Evolutionary conservation across 1,139 yeast species (phyloP).

Genomic region (Saccharomyces hybrid): DNA sequence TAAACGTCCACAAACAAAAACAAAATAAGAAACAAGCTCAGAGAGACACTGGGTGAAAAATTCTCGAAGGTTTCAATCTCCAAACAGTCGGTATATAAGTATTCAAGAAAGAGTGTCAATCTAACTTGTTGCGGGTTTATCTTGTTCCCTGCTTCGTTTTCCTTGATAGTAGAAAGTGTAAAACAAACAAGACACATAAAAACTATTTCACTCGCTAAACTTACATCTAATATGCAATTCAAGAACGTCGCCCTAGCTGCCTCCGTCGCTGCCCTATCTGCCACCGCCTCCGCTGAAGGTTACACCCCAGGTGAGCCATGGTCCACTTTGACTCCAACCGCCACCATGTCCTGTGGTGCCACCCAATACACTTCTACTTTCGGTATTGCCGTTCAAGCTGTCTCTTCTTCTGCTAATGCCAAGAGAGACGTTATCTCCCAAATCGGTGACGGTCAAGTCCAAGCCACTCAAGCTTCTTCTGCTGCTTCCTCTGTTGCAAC

Average conservation of each 20-base stretch:
- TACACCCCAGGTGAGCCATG: conserved; percentile 31
- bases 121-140: neutral
- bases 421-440: conserved; percentile 19
- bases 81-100: neutral
- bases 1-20: neutral
- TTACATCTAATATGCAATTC: conserved; percentile 23
- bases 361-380: conserved; percentile 41
- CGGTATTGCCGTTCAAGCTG: conserved; percentile 36
- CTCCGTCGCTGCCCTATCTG: conserved; percentile 26
- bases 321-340: conserved; percentile 35
- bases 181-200: neutral
- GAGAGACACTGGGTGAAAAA: neutral
- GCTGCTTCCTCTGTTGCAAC: conserved; percentile 24
- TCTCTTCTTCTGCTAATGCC: conserved; percentile 13
- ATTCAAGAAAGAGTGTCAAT: neutral
- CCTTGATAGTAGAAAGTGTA: neutral
- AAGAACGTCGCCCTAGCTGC: conserved; percentile 22
- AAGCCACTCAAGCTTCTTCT: conserved; percentile 14
- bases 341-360: conserved; percentile 32
- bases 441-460: conserved; percentile 5
- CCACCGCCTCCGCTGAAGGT: conserved; percentile 27
- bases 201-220: neutral
- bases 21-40: neutral
- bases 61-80: neutral
- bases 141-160: neutral